Evolutionary conservation across 2,329 filamentous ascomycete species (phyloP).

Genomic region (Chrysosporium keratinophilum): DNA sequence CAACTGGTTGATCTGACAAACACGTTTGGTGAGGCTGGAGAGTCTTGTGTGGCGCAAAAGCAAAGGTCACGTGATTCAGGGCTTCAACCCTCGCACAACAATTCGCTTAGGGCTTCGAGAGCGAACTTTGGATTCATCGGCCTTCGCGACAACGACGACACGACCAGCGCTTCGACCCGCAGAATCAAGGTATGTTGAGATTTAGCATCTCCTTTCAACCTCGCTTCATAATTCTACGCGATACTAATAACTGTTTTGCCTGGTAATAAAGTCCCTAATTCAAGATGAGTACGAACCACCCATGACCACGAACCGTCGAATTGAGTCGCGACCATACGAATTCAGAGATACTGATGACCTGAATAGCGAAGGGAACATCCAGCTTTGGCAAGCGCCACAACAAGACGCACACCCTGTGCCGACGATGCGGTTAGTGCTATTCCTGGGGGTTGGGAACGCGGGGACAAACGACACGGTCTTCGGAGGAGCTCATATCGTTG

Average conservation of each 20-base stretch:
- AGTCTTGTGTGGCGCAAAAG: not conserved
- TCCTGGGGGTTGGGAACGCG: not conserved
- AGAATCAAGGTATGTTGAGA: slow-evolving; percentile 31
- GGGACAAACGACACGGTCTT: not conserved
- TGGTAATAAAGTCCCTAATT: slow-evolving; percentile 36
- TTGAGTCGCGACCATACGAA: slow-evolving; percentile 14
- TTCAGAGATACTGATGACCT: slow-evolving; percentile 36
- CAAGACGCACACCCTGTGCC: slow-evolving; percentile 97
- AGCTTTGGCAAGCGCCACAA: slow-evolving; percentile 78
- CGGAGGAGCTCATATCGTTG: not conserved
- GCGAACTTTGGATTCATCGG: slow-evolving; percentile 31
- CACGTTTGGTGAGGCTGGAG: no score
- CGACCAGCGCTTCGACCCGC: slow-evolving; percentile 38
- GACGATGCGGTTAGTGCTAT: slow-evolving; percentile 79
- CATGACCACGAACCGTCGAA: slow-evolving; percentile 8
- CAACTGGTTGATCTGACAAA: no score
- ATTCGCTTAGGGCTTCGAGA: slow-evolving; percentile 33
- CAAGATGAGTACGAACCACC: slow-evolving; percentile 47
- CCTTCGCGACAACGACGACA: slow-evolving; percentile 37
- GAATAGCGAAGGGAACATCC: slow-evolving; percentile 59
- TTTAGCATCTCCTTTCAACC: not conserved
- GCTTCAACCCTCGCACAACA: slow-evolving; percentile 32
- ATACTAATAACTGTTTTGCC: not conserved
- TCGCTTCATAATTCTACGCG: slow-evolving; percentile 21
- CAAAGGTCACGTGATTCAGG: slow-evolving; percentile 22